phyloP scores from a whole-genome alignment of 73 alveolate genomes.

The Tetrahymena malaccensis region DNA sequence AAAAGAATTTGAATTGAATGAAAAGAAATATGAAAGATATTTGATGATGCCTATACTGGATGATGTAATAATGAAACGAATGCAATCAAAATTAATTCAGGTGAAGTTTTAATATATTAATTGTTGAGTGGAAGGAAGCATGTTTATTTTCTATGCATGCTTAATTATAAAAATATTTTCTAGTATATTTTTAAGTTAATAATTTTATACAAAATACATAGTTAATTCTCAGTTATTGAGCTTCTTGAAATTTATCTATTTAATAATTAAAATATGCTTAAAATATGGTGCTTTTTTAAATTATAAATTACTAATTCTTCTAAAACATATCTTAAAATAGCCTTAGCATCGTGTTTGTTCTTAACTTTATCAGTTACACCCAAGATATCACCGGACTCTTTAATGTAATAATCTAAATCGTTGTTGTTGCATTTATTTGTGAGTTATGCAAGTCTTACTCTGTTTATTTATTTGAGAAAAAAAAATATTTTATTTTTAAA shows the following conservation, averaged over 20 bases:
- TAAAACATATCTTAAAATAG: constrained; percentile 75
- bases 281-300: neutral
- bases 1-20: too few relatives aligned
- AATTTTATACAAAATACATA: neutral
- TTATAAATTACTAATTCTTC: constrained; percentile 56
- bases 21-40: neutral
- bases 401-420: constrained; percentile 85
- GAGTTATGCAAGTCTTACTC: constrained; percentile 80
- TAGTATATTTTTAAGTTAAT: neutral
- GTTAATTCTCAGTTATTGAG: neutral
- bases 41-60: neutral
- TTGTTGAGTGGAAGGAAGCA: neutral
- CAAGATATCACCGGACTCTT: constrained; percentile 85
- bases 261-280: neutral
- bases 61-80: neutral
- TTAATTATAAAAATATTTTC: neutral
- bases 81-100: neutral
- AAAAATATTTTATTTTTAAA: neutral
- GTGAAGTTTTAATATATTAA: too few relatives aligned
- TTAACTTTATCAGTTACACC: constrained; percentile 76
- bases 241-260: neutral
- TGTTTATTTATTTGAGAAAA: neutral
- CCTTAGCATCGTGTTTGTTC: constrained; percentile 74
- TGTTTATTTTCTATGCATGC: neutral
- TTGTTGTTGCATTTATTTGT: constrained; percentile 91